Conservation (phyloP, 768 basidiomycete genomes). For the Pleurotus giganteus region DNA sequence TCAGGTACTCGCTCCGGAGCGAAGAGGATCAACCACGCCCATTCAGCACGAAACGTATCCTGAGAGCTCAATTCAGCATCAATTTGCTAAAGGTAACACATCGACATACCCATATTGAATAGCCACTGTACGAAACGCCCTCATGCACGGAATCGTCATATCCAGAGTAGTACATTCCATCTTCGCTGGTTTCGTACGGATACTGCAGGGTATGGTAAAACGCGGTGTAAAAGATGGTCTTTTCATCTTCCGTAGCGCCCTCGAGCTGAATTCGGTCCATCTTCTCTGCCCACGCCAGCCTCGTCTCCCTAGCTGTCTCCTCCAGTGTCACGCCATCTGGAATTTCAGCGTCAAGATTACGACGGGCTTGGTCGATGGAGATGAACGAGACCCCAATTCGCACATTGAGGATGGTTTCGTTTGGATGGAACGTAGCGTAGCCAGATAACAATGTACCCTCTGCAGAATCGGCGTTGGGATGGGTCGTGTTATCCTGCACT, state of each 20-base stretch:
- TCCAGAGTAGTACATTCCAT: conserved; percentile 63
- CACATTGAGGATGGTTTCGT: conserved; percentile 35
- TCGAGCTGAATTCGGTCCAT: conserved; percentile 38
- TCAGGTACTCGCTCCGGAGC: conserved; percentile 74
- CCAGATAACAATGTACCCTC: conserved; percentile 40
- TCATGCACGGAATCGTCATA: conserved; percentile 66
- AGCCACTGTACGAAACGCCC: conserved; percentile 74
- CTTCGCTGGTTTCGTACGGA: conserved; percentile 60
- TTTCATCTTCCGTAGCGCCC: conserved; percentile 39
- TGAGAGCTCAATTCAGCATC: conserved; percentile 22
- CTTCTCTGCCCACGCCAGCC: conserved; percentile 46
- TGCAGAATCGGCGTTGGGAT: conserved; percentile 20
- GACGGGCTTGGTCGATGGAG: conserved; percentile 52
- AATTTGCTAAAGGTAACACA: background rate
- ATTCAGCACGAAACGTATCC: conserved; percentile 79
- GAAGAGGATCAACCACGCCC: conserved; percentile 77
- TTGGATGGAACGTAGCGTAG: conserved; percentile 35
- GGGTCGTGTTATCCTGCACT: conserved; percentile 33
- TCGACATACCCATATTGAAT: conserved; percentile 68
- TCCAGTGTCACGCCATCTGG: conserved; percentile 41
- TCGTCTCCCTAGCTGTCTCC: conserved; percentile 38
- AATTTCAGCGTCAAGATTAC: conserved; percentile 44
- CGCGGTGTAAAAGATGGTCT: conserved; percentile 42
- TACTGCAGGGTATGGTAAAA: conserved; percentile 42
- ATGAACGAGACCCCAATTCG: conserved; percentile 63